phyloP scores from a whole-genome alignment of 768 basidiomycete genomes.

The Chalciporus pseudorubinellus region DNA sequence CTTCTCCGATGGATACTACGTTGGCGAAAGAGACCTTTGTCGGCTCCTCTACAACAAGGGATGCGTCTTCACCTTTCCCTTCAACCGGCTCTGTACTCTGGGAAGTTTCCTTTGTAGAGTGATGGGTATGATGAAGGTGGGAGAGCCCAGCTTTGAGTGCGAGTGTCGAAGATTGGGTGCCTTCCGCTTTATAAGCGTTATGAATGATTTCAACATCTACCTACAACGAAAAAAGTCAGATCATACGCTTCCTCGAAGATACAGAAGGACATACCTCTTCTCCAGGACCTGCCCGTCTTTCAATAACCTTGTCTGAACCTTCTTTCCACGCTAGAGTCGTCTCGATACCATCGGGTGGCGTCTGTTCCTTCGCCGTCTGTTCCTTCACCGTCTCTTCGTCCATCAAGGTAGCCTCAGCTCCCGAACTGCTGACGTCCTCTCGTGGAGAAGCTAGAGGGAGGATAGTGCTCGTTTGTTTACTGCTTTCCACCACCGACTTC shows the following conservation, averaged over 20 bases:
- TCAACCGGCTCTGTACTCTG: conserved; percentile 26
- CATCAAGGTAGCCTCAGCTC: conserved; percentile 9
- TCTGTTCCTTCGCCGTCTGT: conserved; percentile 32
- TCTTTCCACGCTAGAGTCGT: conserved; percentile 61
- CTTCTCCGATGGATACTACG: conserved; percentile 4
- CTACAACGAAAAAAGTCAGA: conserved; percentile 30
- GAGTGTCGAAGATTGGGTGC: neutral
- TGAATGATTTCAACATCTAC: conserved; percentile 63
- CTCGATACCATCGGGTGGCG: conserved; percentile 45
- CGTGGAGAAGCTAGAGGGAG: neutral
- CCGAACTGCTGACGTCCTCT: conserved; percentile 10
- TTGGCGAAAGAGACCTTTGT: conserved; percentile 5
- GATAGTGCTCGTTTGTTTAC: conserved; percentile 12
- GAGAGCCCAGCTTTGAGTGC: conserved; percentile 7
- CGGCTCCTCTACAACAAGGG: conserved; percentile 14
- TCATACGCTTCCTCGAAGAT: too few species aligned
- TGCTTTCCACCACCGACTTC: conserved; percentile 27
- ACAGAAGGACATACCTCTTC: conserved; percentile 54
- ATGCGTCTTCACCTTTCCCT: conserved; percentile 15
- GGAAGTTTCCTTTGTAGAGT: conserved; percentile 15
- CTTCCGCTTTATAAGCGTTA: conserved; percentile 33
- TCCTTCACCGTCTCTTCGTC: conserved; percentile 19
- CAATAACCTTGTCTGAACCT: conserved; percentile 64
- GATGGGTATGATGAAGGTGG: conserved; percentile 15
- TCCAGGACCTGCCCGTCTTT: conserved; percentile 54